phyloP scores from a whole-genome alignment of 2,329 filamentous ascomycete genomes.

The Fonsecaea pedrosoi region DNA sequence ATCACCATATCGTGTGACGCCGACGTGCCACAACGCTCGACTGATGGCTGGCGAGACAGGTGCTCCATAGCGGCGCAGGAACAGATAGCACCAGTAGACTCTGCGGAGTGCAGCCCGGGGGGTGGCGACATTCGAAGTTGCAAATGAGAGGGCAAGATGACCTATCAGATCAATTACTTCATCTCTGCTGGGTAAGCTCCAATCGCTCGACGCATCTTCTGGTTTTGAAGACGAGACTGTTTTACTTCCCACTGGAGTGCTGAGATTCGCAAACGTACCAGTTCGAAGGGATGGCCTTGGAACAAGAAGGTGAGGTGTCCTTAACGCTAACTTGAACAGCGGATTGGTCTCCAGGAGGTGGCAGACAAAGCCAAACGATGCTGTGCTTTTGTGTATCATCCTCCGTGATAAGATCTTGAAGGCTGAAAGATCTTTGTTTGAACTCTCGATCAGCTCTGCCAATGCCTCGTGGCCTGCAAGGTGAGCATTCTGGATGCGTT shows the following conservation, averaged over 20 bases:
- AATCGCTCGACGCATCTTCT: background rate
- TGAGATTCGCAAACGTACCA: background rate
- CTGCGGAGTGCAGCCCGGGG: conserved; percentile 54
- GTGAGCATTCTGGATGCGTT: conserved; percentile 6
- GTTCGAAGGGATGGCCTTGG: background rate
- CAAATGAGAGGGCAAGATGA: conserved; percentile 34
- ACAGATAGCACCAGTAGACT: conserved; percentile 56
- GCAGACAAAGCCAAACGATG: conserved; percentile 36
- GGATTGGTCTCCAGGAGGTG: conserved; percentile 39
- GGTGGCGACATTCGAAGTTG: conserved; percentile 21
- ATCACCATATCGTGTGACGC: conserved; percentile 53
- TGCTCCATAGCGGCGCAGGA: conserved; percentile 51
- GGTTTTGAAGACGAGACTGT: background rate
- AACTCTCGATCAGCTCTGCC: conserved; percentile 14
- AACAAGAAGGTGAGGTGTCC: conserved; percentile 4
- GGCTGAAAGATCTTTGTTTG: conserved; percentile 13
- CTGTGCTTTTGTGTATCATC: conserved; percentile 42
- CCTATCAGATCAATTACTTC: conserved; percentile 31
- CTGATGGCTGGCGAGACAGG: conserved; percentile 53
- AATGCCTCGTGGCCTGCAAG: conserved; percentile 14
- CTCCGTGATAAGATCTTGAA: conserved; percentile 24
- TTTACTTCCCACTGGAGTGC: background rate
- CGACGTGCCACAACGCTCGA: conserved; percentile 59
- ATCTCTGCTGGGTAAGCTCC: background rate
- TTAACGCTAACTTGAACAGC: conserved; percentile 18